Evolutionary conservation across 2,329 filamentous ascomycete species (phyloP), one percentile per base, ranked within the genome.

Genomic region (Colletotrichum orbiculare): DNA sequence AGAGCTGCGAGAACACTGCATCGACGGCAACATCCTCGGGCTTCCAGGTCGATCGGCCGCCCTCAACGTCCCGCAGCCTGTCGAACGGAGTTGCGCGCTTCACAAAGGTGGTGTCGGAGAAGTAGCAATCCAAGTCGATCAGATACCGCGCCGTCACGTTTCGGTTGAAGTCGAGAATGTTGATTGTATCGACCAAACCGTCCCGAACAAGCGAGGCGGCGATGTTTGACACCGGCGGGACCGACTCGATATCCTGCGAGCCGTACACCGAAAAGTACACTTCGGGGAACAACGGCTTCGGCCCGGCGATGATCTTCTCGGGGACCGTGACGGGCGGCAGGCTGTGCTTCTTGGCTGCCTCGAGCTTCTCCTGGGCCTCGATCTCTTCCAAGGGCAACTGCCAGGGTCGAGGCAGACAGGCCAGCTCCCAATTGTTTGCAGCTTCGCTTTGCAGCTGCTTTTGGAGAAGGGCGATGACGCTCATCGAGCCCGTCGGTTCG

Each of bases 21-120:
- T 99, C 96, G n/a, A 99, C 93, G 3, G 92, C 92, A 64, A 98
- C 91, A 78, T 99, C 96, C 79, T 99, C 96, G 0, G 96, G 94
- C 78, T 99, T 99, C 95, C 96, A 99, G 0, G 93, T 94, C 12
- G 91, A 88, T 68, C 86, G 85, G 58, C 87, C 85, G 2, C 80
- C 80, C 39, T 88, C 87, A 15, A 90, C 83, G 49, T 90, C 90
- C 39, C 91, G 87, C 53, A 99, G 86, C 73, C 94, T 91, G 76
- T 99, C 96, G 73, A 97, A 97, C 0, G 94, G 89, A 1, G 93
- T 97, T 1, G 93, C 94, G 63, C 96, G 91, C 80, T 97, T 97
- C 62, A 97, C 90, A 76, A 99, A 99, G 1, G 93, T 97, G 59
- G 89, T 88, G 9, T 92, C 88, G 0, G 94, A 87, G 81, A 97